A percentile compares a stretch with the other conserved stretches of the same genome.
phyloP scores from a whole-genome alignment of 2,329 filamentous ascomycete genomes.

The Trichoderma polysporum region DNA sequence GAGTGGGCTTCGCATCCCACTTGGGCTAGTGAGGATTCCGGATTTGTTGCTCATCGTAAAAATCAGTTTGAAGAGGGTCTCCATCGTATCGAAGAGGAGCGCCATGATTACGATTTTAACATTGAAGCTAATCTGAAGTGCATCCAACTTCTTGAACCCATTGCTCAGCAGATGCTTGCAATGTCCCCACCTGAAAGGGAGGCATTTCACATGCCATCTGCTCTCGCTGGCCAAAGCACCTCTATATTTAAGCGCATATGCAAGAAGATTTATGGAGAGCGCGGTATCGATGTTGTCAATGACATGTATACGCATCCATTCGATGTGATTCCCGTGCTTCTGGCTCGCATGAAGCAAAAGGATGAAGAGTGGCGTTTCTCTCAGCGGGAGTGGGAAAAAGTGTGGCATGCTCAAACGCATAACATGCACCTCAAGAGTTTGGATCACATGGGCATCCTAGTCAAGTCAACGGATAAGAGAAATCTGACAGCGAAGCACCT shows the following conservation, averaged over 20 bases:
- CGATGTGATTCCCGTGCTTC: conserved; percentile 81
- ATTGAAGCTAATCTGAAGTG: conserved; percentile 94
- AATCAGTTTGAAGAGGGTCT: conserved; percentile 93
- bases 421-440: conserved; percentile 94
- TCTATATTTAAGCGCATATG: conserved; percentile 96
- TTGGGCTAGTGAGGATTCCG: conserved; percentile 97
- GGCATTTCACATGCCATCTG: conserved; percentile 75
- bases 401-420: conserved; percentile 95
- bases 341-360: conserved; percentile 90
- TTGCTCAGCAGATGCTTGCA: conserved; percentile 84
- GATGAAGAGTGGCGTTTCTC: conserved; percentile 97
- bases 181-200: conserved; percentile 72
- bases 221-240: conserved; percentile 87
- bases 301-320: conserved; percentile 84
- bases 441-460: conserved; percentile 91
- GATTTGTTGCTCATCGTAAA: conserved; percentile 96
- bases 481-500: conserved; percentile 88
- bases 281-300: conserved; percentile 79
- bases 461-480: conserved; percentile 87
- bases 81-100: conserved; percentile 95
- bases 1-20: conserved; percentile 99
- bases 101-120: conserved; percentile 97
- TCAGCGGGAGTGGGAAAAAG: conserved; percentile 97
- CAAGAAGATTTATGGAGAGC: conserved; percentile 95
- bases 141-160: conserved; percentile 91